Percentiles rank a stretch among this genome's conserved stretches.
phyloP scores from a whole-genome alignment of 805 yeast genomes.

The Ogataea parapolymorpha region DNA sequence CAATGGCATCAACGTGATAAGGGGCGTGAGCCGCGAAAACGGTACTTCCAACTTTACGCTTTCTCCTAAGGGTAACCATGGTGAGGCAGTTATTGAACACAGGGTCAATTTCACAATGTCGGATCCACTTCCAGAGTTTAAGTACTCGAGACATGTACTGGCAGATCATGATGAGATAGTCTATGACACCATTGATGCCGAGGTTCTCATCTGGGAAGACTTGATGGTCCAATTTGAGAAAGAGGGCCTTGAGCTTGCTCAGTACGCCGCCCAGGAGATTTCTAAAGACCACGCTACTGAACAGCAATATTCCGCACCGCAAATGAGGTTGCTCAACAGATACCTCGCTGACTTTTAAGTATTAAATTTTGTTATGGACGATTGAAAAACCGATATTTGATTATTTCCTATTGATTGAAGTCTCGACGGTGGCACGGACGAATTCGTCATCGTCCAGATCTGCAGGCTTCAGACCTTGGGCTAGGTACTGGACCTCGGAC shows the following conservation, averaged over 20 bases:
- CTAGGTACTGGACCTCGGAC: slow-evolving; percentile 31
- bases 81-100: slow-evolving; percentile 39
- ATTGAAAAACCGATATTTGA: not conserved
- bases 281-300: not conserved
- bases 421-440: slow-evolving; percentile 19
- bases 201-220: not conserved
- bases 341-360: not conserved
- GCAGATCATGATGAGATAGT: slow-evolving; percentile 31
- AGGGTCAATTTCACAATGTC: slow-evolving; percentile 27
- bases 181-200: slow-evolving; percentile 25
- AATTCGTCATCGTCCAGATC: slow-evolving; percentile 20
- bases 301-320: not conserved
- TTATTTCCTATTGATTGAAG: slow-evolving; percentile 9
- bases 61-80: slow-evolving; percentile 45
- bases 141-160: slow-evolving; percentile 31
- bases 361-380: not conserved
- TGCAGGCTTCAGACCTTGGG: slow-evolving; percentile 27
- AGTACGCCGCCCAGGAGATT: not conserved
- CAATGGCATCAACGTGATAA: slow-evolving; percentile 25
- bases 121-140: slow-evolving; percentile 20
- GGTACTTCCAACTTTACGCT: slow-evolving; percentile 45
- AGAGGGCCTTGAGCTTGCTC: not conserved
- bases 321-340: not conserved
- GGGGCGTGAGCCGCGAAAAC: slow-evolving; percentile 34
- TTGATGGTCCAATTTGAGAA: not conserved